Evolutionary conservation across 1,284 basidiomycete species (phyloP).

Genomic region (Vanrija sp.): DNA sequence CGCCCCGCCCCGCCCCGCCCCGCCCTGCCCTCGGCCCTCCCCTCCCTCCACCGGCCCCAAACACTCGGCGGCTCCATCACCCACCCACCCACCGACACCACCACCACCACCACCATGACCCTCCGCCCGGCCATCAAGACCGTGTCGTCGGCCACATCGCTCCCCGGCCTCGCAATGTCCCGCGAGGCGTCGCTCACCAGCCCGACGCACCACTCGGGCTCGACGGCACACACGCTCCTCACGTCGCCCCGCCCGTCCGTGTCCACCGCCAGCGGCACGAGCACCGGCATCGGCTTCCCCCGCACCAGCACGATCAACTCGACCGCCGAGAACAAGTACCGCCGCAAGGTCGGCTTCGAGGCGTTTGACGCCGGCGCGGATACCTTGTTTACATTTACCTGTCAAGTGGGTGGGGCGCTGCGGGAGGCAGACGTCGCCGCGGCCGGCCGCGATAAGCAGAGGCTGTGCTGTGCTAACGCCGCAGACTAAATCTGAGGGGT

Average conservation of each 20-base stretch:
- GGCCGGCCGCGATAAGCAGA: no score
- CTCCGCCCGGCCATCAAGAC: slow-evolving; percentile 14
- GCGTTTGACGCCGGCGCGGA: slow-evolving; percentile 63
- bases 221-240: neutral
- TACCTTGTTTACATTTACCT: slow-evolving; percentile 51
- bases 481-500: slow-evolving; percentile 82
- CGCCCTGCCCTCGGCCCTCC: neutral
- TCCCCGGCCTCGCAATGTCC: neutral
- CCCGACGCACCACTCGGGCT: neutral
- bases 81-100: no score
- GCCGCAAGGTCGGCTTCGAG: slow-evolving; percentile 82
- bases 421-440: neutral
- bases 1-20: neutral
- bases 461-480: no score
- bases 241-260: slow-evolving; percentile 1
- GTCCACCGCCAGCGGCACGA: neutral
- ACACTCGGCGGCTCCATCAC: neutral
- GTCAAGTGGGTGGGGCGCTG: slow-evolving; percentile 40
- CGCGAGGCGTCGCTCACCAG: neutral
- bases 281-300: slow-evolving; percentile 7
- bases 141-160: neutral
- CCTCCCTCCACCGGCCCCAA: neutral
- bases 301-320: slow-evolving; percentile 12
- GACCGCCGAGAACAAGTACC: slow-evolving; percentile 55
- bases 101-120: neutral